Conservation (phyloP, 495 filamentous ascomycete species). For the Daldinia bambusicola region DNA sequence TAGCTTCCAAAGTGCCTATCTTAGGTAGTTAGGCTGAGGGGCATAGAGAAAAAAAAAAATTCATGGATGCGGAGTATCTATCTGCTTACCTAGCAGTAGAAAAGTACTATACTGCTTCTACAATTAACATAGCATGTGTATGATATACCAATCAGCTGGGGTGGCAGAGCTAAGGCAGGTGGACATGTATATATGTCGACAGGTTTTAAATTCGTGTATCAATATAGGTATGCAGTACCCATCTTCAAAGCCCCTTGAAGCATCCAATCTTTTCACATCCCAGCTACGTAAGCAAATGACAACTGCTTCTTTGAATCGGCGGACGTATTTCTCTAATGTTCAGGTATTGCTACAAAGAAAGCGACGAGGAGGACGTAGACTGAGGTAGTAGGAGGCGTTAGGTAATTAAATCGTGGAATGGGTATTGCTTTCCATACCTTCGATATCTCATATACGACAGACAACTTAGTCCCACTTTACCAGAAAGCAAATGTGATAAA, state of each 20-base stretch:
- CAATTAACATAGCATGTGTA: slow-evolving; percentile 24
- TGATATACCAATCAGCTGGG: slow-evolving; percentile 29
- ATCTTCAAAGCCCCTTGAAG: slow-evolving; percentile 3
- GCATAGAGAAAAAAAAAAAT: background rate
- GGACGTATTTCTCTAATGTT: background rate
- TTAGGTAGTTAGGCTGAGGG: background rate
- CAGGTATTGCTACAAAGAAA: background rate
- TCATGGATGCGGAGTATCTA: background rate
- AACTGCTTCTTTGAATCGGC: background rate
- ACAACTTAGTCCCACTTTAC: slow-evolving; percentile 23
- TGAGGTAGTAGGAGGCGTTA: background rate
- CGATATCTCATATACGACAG: background rate
- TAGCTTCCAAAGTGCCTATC: background rate
- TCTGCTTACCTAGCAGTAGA: background rate
- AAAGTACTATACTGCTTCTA: background rate
- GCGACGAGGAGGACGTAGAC: background rate
- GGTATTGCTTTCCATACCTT: slow-evolving; percentile 18
- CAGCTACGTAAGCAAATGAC: background rate
- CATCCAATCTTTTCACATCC: background rate
- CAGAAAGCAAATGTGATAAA: slow-evolving; percentile 10
- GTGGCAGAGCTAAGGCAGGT: slow-evolving; percentile 9
- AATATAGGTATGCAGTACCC: slow-evolving; percentile 5
- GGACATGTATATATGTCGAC: slow-evolving; percentile 28
- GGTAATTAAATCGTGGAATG: slow-evolving; percentile 6
- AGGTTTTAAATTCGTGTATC: slow-evolving; percentile 4